Conservation (phyloP, 768 basidiomycete genomes). For the Termitomyces sp. region DNA sequence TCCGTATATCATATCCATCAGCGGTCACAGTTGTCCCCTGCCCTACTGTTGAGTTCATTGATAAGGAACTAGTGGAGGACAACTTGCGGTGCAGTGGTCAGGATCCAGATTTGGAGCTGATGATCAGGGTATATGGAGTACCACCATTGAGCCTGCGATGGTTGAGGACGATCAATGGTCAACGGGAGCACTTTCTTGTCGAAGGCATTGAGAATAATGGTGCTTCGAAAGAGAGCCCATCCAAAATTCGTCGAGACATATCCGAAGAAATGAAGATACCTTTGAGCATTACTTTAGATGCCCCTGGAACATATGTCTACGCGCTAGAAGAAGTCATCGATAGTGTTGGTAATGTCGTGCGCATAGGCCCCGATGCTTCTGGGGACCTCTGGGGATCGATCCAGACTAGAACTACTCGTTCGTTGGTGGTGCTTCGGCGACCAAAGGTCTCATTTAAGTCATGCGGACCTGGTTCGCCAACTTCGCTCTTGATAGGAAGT, state of each 20-base stretch:
- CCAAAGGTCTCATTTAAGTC: slow-evolving; percentile 68
- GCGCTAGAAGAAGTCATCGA: slow-evolving; percentile 81
- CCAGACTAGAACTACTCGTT: slow-evolving; percentile 46
- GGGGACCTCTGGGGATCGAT: slow-evolving; percentile 17
- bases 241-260: slow-evolving; percentile 8
- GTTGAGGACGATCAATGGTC: slow-evolving; percentile 63
- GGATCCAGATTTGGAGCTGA: slow-evolving; percentile 47
- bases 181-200: slow-evolving; percentile 66
- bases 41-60: slow-evolving; percentile 66
- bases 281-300: slow-evolving; percentile 54
- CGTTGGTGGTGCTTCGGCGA: slow-evolving; percentile 65
- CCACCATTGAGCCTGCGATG: slow-evolving; percentile 76
- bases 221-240: slow-evolving; percentile 18
- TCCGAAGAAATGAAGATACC: slow-evolving; percentile 66
- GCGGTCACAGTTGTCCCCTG: slow-evolving; percentile 78
- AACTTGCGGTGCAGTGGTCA: slow-evolving; percentile 67
- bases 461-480: slow-evolving; percentile 67
- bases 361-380: slow-evolving; percentile 29
- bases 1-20: slow-evolving; percentile 59
- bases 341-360: slow-evolving; percentile 71
- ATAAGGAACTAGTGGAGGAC: slow-evolving; percentile 29
- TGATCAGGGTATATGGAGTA: slow-evolving; percentile 64
- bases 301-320: slow-evolving; percentile 65
- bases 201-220: slow-evolving; percentile 75
- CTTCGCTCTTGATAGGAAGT: slow-evolving; percentile 66